Base-by-base conservation (phyloP, 257 asterid species). In the Nicotiana noctiflora region DNA sequence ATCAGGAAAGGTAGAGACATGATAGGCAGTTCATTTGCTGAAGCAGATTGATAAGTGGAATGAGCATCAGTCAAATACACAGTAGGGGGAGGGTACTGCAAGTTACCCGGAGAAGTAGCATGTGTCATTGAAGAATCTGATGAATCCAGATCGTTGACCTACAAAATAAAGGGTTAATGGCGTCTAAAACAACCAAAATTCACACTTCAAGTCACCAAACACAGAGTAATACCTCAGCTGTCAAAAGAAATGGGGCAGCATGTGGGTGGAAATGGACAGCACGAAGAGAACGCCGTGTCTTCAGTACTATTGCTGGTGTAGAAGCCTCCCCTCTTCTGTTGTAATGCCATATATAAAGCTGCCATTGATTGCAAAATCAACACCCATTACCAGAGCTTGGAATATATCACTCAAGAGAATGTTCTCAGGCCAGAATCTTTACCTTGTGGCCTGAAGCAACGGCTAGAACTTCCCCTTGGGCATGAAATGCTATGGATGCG, bases 401-500 rank as follows among this genome's bases (percentile, higher is more conserved):
- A 83, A 63, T 53, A 37, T 49, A 74, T 46, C 78, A 74, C 40
- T 13, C 44, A 49, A 74, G 44, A 72, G 40, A 74, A 59, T 49
- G 61, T 23, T 74, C 32, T 23, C 2, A 49, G 44, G 25, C 14
- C 63, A 87, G 57, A 85, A 76, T 75, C 77, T 88, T 86, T 72
- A 93, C 99, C 98, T 95, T 95, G 87, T 91, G 99, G 80, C 99
- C 99, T 64, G 99, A 93, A 77, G 99, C 99, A 75, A 95, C 98
- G 72, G 99, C 99, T 84, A 95, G 86, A 82, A 93, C 86, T 82
- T 95, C 98, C 76, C 99, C 99, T 82, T 89, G 95, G 46, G 99
- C 94, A 87, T 95, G 98, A 88, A 95, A 95, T 37, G 99, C 98
- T 86, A 94, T 93, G 29, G 99, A 93, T 82, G 99, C 98, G 75